A percentile compares a stretch with the other conserved stretches of the same genome.
These are phyloP conservation scores for Bjerkandera adusta DNA, from an alignment of 1,284 basidiomycete genomes.

Conservation along the genomic window DNA sequence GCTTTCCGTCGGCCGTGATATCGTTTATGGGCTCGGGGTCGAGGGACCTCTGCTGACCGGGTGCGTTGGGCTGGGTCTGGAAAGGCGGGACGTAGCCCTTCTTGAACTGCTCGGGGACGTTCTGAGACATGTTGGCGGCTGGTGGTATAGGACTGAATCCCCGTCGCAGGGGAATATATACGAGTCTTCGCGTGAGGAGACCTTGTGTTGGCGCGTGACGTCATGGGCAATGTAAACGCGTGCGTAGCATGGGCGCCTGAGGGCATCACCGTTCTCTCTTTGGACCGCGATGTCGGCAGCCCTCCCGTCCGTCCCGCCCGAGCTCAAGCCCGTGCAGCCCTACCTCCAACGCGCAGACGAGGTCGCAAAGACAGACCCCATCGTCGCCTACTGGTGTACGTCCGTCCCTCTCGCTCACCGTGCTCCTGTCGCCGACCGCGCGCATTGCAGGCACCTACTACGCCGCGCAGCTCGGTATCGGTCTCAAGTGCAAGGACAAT, in stretches of 20 bases:
- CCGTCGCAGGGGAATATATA: not conserved
- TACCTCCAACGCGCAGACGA: conserved; percentile 92
- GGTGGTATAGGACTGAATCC: not conserved
- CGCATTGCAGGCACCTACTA: conserved; percentile 75
- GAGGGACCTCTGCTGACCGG: conserved; percentile 29
- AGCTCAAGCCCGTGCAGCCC: conserved; percentile 66
- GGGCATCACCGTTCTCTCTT: conserved; percentile 40
- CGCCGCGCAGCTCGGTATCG: conserved; percentile 86
- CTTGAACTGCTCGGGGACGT: conserved; percentile 28
- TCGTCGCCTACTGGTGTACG: conserved; percentile 95
- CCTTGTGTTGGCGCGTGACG: conserved; percentile 16
- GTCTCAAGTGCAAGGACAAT: conserved; percentile 56
- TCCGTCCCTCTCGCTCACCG: conserved; percentile 7
- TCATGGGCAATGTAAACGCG: conserved; percentile 5
- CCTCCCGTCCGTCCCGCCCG: conserved; percentile 52
- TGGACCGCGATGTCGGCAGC: no score
- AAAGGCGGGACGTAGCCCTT: conserved; percentile 32
- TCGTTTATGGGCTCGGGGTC: conserved; percentile 47
- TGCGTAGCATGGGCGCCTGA: not conserved
- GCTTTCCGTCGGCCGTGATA: conserved; percentile 45
- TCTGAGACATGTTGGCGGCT: conserved; percentile 5
- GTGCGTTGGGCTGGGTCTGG: conserved; percentile 25
- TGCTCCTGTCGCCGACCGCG: conserved; percentile 10
- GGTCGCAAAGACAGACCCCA: conserved; percentile 75
- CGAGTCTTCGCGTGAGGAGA: not conserved